A percentile compares a stretch with the other conserved stretches of the same genome.
Conservation (phyloP, 2,329 filamentous ascomycete genomes). For the Macroventuria anomochaeta region DNA sequence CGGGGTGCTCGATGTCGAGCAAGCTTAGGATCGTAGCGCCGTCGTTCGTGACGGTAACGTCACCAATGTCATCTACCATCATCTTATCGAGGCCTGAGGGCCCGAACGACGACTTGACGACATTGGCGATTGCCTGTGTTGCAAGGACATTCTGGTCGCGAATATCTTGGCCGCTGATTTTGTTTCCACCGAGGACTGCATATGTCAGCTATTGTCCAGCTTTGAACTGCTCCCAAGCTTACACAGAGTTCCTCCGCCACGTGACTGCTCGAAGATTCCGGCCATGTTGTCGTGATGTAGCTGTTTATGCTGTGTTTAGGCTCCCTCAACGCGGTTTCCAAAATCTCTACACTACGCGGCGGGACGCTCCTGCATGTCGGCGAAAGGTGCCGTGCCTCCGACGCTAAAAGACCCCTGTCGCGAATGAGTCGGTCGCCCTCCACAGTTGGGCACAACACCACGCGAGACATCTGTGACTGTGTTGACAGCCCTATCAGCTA, state of each 20-base stretch:
- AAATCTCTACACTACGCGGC: constrained; percentile 32
- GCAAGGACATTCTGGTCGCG: constrained; percentile 97
- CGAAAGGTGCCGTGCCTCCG: constrained; percentile 33
- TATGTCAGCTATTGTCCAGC: constrained; percentile 29
- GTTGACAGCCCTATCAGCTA: constrained; percentile 11
- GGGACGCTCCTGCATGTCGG: constrained; percentile 31
- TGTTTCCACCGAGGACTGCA: constrained; percentile 87
- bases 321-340: constrained; percentile 36
- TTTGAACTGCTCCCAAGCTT: constrained; percentile 43
- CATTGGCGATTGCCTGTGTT: constrained; percentile 96
- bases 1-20: constrained; percentile 96
- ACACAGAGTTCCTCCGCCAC: constrained; percentile 91
- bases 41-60: constrained; percentile 99
- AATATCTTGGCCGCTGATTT: constrained; percentile 96
- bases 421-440: constrained; percentile 37
- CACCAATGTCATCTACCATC: constrained; percentile 99
- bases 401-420: constrained; percentile 28
- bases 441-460: constrained; percentile 33
- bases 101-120: constrained; percentile 98
- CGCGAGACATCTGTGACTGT: constrained; percentile 34
- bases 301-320: constrained; percentile 41
- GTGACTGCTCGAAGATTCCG: constrained; percentile 93
- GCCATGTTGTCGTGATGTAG: constrained; percentile 68
- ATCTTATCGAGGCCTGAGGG: constrained; percentile 98
- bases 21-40: constrained; percentile 95